Conservation (phyloP, 345 rosid genomes). For the Syzygium grande region DNA sequence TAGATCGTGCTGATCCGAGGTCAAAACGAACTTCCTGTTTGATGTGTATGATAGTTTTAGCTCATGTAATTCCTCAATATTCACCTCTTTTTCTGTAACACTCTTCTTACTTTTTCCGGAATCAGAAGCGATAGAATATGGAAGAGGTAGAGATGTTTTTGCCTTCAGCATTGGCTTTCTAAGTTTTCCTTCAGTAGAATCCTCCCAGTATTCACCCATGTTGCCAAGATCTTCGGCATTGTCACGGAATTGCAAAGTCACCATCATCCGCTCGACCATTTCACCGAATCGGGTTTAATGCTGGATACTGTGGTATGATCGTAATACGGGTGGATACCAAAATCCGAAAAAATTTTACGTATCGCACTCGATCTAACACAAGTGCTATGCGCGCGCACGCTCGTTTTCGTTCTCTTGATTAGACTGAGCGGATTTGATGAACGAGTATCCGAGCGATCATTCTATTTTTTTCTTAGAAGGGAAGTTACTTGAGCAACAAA, state of each 20-base stretch:
- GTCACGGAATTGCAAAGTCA: not conserved
- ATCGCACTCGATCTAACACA: not conserved
- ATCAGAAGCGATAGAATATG: not conserved
- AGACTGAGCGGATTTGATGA: not conserved
- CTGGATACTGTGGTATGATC: not conserved
- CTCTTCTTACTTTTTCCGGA: not conserved
- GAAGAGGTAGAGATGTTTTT: not conserved
- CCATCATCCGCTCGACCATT: not conserved
- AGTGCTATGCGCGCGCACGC: not conserved
- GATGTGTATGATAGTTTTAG: not conserved
- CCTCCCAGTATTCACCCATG: not conserved
- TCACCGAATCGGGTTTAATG: not conserved
- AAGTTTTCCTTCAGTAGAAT: not conserved
- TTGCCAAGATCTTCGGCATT: not conserved
- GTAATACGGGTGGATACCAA: accelerated
- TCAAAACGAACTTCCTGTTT: not conserved
- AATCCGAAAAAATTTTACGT: not conserved
- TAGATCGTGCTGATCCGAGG: constrained; percentile 40
- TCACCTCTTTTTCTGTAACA: not conserved
- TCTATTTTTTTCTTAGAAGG: not conserved
- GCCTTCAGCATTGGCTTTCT: not conserved
- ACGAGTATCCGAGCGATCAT: not conserved
- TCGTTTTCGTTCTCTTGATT: not conserved
- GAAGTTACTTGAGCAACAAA: not conserved
- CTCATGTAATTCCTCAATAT: not conserved